phyloP scores from a whole-genome alignment of 2,329 filamentous ascomycete species.

The Simplicillium aogashimaense region DNA sequence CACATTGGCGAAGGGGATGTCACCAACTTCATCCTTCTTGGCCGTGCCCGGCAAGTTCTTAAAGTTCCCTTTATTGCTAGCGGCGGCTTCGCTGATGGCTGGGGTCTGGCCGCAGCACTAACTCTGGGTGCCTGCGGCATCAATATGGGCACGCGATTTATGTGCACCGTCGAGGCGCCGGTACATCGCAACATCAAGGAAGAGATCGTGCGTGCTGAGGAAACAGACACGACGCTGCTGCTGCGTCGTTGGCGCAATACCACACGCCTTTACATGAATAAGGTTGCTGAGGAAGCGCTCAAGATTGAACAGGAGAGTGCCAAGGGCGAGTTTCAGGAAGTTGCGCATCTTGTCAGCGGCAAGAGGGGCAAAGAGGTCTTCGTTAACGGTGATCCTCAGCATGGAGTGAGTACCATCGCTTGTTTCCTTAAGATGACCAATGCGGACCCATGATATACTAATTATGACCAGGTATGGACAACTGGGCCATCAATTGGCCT shows the following conservation, averaged over 20 bases:
- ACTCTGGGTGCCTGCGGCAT: slow-evolving; percentile 85
- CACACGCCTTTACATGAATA: slow-evolving; percentile 78
- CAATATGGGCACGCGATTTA: slow-evolving; percentile 98
- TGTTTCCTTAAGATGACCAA: no score
- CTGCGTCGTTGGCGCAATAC: slow-evolving; percentile 92
- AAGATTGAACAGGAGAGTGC: slow-evolving; percentile 76
- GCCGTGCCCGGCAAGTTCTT: slow-evolving; percentile 73
- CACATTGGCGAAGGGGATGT: slow-evolving; percentile 84
- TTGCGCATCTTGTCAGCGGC: slow-evolving; percentile 80
- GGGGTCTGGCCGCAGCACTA: slow-evolving; percentile 84
- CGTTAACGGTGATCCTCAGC: slow-evolving; percentile 80
- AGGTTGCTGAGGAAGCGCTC: slow-evolving; percentile 70
- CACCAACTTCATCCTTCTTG: slow-evolving; percentile 82
- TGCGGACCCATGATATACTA: no score
- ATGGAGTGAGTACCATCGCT: slow-evolving; percentile 83
- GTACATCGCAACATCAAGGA: slow-evolving; percentile 93
- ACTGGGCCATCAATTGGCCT: slow-evolving; percentile 89
- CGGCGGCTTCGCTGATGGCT: slow-evolving; percentile 89
- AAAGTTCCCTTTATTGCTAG: slow-evolving; percentile 88
- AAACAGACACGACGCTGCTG: slow-evolving; percentile 85
- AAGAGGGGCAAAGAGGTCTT: slow-evolving; percentile 89
- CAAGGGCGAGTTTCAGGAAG: slow-evolving; percentile 80
- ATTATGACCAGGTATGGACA: no score
- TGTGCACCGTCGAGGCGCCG: slow-evolving; percentile 89
- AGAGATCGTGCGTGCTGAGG: slow-evolving; percentile 76